Conservation (phyloP, 345 rosid species). For the Camelina laxa region DNA sequence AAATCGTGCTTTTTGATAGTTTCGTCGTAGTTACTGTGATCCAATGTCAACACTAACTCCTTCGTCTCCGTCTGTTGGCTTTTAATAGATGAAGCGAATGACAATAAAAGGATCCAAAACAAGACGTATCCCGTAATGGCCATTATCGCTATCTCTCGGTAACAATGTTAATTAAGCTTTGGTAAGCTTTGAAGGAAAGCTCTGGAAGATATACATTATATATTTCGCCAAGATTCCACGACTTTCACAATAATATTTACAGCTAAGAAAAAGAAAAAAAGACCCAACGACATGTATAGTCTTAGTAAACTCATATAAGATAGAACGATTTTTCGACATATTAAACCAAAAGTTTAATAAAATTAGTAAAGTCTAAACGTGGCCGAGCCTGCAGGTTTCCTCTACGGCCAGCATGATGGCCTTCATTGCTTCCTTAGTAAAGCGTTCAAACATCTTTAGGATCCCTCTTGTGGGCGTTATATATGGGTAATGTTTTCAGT, state of each 20-base stretch:
- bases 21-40: conserved; percentile 73
- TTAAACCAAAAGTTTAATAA: no score
- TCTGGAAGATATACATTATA: neutral
- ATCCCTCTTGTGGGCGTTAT: no score
- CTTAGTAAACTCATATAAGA: neutral
- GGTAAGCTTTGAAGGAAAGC: no score
- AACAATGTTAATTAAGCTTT: neutral
- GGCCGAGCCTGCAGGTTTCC: no score
- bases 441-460: no score
- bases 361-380: no score
- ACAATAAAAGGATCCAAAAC: conserved; percentile 36
- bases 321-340: no score
- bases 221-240: neutral
- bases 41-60: conserved; percentile 76
- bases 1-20: conserved; percentile 66
- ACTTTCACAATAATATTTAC: neutral
- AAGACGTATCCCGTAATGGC: conserved; percentile 48
- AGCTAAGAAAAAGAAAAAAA: no score
- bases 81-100: conserved; percentile 25
- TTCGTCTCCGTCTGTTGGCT: conserved; percentile 46
- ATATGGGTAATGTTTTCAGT: no score
- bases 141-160: conserved; percentile 38
- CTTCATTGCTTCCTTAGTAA: no score
- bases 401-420: no score
- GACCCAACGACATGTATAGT: neutral